Base-by-base conservation (phyloP, 2,329 filamentous ascomycete species). In the Ceratocystis huliohia region DNA sequence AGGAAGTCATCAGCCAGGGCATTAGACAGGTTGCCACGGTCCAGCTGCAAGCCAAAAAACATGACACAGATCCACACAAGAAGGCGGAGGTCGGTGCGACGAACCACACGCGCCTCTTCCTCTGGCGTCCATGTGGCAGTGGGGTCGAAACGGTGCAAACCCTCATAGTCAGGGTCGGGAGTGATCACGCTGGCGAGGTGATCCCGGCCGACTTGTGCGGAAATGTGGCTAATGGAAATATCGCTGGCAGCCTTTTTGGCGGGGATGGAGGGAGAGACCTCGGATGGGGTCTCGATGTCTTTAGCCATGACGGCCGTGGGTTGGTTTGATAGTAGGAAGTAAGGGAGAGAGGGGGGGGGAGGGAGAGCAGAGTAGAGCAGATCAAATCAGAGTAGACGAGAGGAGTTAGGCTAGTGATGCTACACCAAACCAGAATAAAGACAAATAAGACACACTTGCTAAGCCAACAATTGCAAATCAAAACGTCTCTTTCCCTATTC, bases 11-110 rank as follows among this genome's bases (percentile, higher is more conserved):
- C 85, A 1, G 82, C 83, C 37, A 84, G 75, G 2, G 84, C 85
- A 70, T 85, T 85, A 65, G 77, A 78, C 71, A 88, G 75, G 70
- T 88, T 88, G 64, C 84, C 83, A 61, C 85, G 77, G 72, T 87
- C 84, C 6, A 87, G 75, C 71, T 87, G 83, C 3, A 87, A 76
- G 0, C 82, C 82, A 66, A 87, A 85, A 74, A 87, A 87, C 75
- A 80, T 79, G 25, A 78, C 68, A 68, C 78, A 80, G 3, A 79
- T 66, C 75, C 76, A 78, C 25, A 72, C 71, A 41, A 80, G 70
- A 3, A 80, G 73, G 22, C 71, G 74, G 4, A 77, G 37, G 68
- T 80, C 78, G 0, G 76, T 78, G 45, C 65, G 65, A n/a, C 81
- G 75, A 30, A 86, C 78, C 2, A 84, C 75, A 13, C 71, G 75